Evolutionary conservation across 805 yeast species (phyloP).

Genomic region (Brettanomyces nanus): DNA sequence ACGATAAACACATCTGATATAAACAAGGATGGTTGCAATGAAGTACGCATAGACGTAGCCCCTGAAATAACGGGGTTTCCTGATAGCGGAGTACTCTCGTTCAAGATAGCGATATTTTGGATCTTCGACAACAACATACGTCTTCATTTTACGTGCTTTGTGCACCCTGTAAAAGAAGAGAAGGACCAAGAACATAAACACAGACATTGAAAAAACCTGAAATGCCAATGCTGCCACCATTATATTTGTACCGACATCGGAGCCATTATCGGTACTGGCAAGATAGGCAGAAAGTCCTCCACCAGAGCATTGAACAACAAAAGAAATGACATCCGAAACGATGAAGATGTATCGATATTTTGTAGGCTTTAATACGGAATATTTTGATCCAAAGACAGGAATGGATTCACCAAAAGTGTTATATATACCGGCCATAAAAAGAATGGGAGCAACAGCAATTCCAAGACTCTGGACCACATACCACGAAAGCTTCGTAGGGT

Average conservation of each 20-base stretch:
- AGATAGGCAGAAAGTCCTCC: slow-evolving; percentile 58
- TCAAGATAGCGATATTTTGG: not conserved
- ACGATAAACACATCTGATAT: slow-evolving; percentile 60
- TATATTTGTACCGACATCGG: slow-evolving; percentile 24
- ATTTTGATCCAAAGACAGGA: slow-evolving; percentile 47
- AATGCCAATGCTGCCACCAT: slow-evolving; percentile 71
- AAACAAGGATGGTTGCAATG: slow-evolving; percentile 31
- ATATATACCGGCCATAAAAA: slow-evolving; percentile 72
- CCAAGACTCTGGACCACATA: slow-evolving; percentile 54
- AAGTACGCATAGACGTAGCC: not conserved
- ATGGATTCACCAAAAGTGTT: slow-evolving; percentile 53
- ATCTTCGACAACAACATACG: not conserved
- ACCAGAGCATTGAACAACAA: slow-evolving; percentile 60
- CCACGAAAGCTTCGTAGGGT: slow-evolving; percentile 22
- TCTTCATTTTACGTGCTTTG: slow-evolving; percentile 6
- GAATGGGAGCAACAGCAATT: slow-evolving; percentile 67
- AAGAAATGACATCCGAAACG: slow-evolving; percentile 48
- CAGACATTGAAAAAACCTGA: slow-evolving; percentile 60
- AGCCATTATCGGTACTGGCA: slow-evolving; percentile 15
- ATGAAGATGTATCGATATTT: slow-evolving; percentile 53
- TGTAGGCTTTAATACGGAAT: slow-evolving; percentile 41
- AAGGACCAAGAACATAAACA: slow-evolving; percentile 41
- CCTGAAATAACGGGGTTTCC: not conserved
- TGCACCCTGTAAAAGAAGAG: slow-evolving; percentile 36
- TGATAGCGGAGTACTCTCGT: not conserved